Percentiles rank a stretch among this genome's conserved stretches.
Conservation (phyloP, 2,329 filamentous ascomycete genomes). For the Ceratocystis harringtonii region DNA sequence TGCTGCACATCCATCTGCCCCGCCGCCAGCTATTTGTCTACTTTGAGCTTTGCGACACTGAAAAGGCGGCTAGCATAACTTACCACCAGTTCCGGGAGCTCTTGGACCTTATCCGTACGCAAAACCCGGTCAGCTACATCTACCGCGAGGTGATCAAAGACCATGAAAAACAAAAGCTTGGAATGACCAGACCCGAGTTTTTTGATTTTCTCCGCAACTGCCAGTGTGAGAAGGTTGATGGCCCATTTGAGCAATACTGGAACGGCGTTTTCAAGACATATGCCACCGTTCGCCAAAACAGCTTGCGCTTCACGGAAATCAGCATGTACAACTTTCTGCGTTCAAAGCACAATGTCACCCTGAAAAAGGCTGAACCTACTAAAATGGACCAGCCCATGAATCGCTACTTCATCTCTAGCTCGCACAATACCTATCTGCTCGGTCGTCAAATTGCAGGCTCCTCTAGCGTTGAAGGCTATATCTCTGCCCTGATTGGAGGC, state of each 20-base stretch:
- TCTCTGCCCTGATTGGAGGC: slow-evolving; percentile 69
- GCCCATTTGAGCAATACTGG: slow-evolving; percentile 45
- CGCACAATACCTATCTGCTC: slow-evolving; percentile 92
- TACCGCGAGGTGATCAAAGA: slow-evolving; percentile 44
- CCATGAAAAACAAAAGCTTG: slow-evolving; percentile 36
- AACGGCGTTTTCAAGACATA: slow-evolving; percentile 56
- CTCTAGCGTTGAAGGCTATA: slow-evolving; percentile 91
- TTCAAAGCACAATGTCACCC: slow-evolving; percentile 60
- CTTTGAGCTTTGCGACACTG: slow-evolving; percentile 59
- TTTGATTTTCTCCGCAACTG: slow-evolving; percentile 55
- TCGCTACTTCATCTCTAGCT: slow-evolving; percentile 96
- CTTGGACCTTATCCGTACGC: slow-evolving; percentile 47
- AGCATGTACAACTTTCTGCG: slow-evolving; percentile 65
- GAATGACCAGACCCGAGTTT: slow-evolving; percentile 61
- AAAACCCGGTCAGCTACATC: slow-evolving; percentile 4
- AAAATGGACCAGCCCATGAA: slow-evolving; percentile 72
- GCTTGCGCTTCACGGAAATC: slow-evolving; percentile 52
- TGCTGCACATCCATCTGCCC: slow-evolving; percentile 81
- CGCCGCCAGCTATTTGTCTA: slow-evolving; percentile 55
- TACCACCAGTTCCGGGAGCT: slow-evolving; percentile 75
- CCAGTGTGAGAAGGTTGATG: slow-evolving; percentile 63
- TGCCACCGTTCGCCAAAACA: slow-evolving; percentile 24
- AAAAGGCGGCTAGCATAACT: slow-evolving; percentile 50
- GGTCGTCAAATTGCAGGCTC: slow-evolving; percentile 79
- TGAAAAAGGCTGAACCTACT: slow-evolving; percentile 43